These are phyloP conservation scores for Imleria badia DNA, from an alignment of 768 basidiomycete species.

Conservation along the genomic window DNA sequence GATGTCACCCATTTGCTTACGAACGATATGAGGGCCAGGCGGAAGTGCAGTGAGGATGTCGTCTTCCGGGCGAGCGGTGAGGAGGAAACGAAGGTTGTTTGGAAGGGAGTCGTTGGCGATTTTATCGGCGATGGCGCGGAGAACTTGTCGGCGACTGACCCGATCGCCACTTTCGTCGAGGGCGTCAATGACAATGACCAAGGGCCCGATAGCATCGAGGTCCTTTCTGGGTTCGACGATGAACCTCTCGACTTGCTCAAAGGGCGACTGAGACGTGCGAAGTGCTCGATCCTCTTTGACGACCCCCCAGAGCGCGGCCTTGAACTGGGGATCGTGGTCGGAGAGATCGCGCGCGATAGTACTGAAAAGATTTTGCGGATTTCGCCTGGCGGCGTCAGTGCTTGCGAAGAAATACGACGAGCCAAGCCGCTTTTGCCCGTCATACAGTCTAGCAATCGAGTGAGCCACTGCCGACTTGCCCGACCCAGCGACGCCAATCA, in stretches of 20 bases:
- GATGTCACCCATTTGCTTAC: conserved; percentile 12
- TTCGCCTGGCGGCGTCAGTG: not conserved
- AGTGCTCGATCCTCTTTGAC: conserved; percentile 5
- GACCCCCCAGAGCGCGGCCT: conserved; percentile 1
- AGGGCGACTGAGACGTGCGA: not conserved
- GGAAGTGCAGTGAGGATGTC: conserved; percentile 10
- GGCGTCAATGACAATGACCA: conserved; percentile 32
- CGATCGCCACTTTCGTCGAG: conserved; percentile 22
- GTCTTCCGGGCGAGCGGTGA: conserved; percentile 12
- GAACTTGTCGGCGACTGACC: conserved; percentile 9
- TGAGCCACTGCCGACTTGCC: not conserved
- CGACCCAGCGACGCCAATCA: too few species aligned
- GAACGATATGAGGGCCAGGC: conserved; percentile 4
- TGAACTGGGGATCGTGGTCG: conserved; percentile 19
- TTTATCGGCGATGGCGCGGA: conserved; percentile 5
- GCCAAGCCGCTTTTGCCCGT: conserved; percentile 15
- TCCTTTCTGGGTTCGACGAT: conserved; percentile 19
- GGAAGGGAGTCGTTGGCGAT: conserved; percentile 1
- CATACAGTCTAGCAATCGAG: conserved; percentile 14
- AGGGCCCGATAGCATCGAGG: conserved; percentile 20
- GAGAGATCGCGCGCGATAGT: conserved; percentile 28
- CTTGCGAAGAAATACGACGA: conserved; percentile 23
- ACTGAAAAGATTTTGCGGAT: conserved; percentile 18
- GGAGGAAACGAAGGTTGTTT: conserved; percentile 10
- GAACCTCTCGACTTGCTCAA: conserved; percentile 17